Base-by-base conservation (phyloP, 495 filamentous ascomycete genomes). In the Penicillium mononematosum region DNA sequence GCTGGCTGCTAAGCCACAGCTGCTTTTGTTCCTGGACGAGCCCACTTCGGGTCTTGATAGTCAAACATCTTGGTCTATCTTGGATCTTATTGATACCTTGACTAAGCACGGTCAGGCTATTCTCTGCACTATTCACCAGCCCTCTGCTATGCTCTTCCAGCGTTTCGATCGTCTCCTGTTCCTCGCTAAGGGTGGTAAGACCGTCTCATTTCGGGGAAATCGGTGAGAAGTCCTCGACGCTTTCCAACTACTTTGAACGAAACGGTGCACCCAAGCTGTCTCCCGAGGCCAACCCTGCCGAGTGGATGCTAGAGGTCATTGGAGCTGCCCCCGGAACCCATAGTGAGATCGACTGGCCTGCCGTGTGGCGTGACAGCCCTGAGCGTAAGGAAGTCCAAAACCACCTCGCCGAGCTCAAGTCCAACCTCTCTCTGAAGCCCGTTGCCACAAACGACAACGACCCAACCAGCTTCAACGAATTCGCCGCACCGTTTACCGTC, bases 271-370 rank as follows among this genome's bases (percentile, higher is more conserved):
- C 79, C 19, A 78, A 83, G 62, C 60, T 96, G 81, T 73, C 89
- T 81, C 10, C 65, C 66, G 85, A 88, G 16, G 88, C 90, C n/a
- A 96, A 82, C 58, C 91, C 91, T 27, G 93, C 93, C 19, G 93
- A 98, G 73, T 96, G 90, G 89, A 96, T 98, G 90, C 78, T 98
- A 36, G 91, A 96, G 66, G 87, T 91, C 47, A 96, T 93, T 64
- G 93, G 92, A 58, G 91, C 91, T 25, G 92, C 92, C 1, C 92
- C 92, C n/a, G 90, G 90, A 52, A 85, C 84, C 14, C 69, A 80
- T 58, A 88, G 84, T 54, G 83, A 89, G 42, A 82, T 88, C 53
- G 90, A 98, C 69, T 98, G 93, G 93, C 81, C 84, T 64, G 69
- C 87, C 49, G 77, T 86, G 14, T 98, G 92, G 92, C 84, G 85